Percentiles rank a stretch among this genome's conserved stretches.
Conservation (phyloP, 2,329 filamentous ascomycete species). For the Xylariaceae sp. region DNA sequence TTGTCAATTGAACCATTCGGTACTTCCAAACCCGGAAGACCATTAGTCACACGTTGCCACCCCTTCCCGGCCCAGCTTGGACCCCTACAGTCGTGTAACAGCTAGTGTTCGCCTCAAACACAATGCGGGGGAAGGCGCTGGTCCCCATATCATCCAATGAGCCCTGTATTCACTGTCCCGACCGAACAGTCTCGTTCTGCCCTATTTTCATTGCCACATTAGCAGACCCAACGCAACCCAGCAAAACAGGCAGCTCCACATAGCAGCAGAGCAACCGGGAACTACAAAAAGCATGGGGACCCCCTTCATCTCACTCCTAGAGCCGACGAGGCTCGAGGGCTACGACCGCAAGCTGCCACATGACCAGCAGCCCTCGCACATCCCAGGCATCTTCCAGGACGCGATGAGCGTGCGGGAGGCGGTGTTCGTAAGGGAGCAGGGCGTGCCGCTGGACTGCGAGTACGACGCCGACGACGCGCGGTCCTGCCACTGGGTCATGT, state of each 20-base stretch:
- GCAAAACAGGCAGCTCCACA: neutral
- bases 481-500: slow-evolving; percentile 88
- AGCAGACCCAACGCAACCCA: neutral
- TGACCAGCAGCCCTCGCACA: slow-evolving; percentile 50
- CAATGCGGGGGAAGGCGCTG: too few relatives aligned
- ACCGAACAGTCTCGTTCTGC: too few relatives aligned
- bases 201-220: too few relatives aligned
- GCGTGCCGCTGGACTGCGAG: slow-evolving; percentile 69
- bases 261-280: neutral
- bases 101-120: too few relatives aligned
- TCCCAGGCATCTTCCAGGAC: slow-evolving; percentile 65
- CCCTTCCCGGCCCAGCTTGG: too few relatives aligned
- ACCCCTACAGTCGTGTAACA: too few relatives aligned
- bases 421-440: slow-evolving; percentile 68
- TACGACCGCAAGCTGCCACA: slow-evolving; percentile 50
- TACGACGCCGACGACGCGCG: slow-evolving; percentile 80
- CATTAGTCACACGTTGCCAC: too few relatives aligned
- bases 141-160: too few relatives aligned
- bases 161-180: too few relatives aligned
- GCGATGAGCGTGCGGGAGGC: slow-evolving; percentile 66
- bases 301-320: slow-evolving; percentile 55
- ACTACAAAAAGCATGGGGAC: slow-evolving; percentile 50
- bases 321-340: slow-evolving; percentile 55
- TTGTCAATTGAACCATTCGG: too few relatives aligned
- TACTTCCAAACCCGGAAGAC: too few relatives aligned